Evolutionary conservation across 257 asterid genomes (phyloP).

Genomic region (Misopates orontium): DNA sequence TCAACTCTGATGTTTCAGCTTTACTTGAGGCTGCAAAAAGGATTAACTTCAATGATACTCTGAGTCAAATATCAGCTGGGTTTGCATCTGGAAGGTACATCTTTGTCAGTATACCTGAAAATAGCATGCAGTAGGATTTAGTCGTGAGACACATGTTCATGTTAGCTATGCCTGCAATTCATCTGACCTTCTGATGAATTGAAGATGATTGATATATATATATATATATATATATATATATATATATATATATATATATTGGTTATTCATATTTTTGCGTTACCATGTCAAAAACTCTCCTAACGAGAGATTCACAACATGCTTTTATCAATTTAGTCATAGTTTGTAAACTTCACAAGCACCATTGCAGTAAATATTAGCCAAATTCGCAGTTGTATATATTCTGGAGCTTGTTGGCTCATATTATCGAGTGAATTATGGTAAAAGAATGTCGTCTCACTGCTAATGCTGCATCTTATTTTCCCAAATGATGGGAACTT

Average conservation of each 20-base stretch:
- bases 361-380: too few relatives aligned
- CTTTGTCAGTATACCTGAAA: neutral
- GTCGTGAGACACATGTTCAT: neutral
- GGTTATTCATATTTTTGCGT: neutral
- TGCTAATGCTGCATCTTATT: neutral
- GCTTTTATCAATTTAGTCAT: too few relatives aligned
- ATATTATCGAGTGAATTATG: neutral
- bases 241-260: too few relatives aligned
- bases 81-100: slow-evolving; percentile 84
- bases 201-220: too few relatives aligned
- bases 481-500: slow-evolving; percentile 20
- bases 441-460: too few relatives aligned
- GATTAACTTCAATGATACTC: slow-evolving; percentile 67
- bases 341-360: too few relatives aligned
- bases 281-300: too few relatives aligned
- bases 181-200: too few relatives aligned
- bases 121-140: neutral
- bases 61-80: slow-evolving; percentile 64
- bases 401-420: neutral
- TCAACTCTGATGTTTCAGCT: slow-evolving; percentile 50
- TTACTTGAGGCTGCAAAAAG: slow-evolving; percentile 79
- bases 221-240: too few relatives aligned
- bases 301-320: too few relatives aligned
- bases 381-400: too few relatives aligned
- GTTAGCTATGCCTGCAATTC: slow-evolving; percentile 3